These are phyloP conservation scores for Suillus weaverae DNA, from an alignment of 768 basidiomycete genomes.

Conservation along the genomic window DNA sequence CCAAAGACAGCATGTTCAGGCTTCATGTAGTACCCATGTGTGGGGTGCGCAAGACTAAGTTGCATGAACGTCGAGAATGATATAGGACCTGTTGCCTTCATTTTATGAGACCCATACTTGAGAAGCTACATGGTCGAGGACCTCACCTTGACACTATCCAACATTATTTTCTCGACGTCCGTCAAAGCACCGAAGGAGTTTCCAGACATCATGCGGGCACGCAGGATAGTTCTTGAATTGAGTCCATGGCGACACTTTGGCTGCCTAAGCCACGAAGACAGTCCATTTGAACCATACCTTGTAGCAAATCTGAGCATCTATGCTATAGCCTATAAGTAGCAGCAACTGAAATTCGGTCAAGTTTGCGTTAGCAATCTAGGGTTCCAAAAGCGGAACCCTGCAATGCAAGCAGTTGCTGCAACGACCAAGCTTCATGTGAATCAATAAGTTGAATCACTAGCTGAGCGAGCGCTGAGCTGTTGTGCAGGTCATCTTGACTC, in stretches of 20 bases:
- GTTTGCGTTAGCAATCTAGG: neutral
- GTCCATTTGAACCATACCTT: constrained; percentile 1
- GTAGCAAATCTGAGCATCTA: constrained; percentile 11
- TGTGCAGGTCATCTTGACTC: too few species aligned
- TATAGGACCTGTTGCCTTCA: constrained; percentile 84
- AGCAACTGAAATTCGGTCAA: neutral
- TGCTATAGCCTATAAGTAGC: too few species aligned
- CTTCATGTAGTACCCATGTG: constrained; percentile 90
- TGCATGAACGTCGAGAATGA: constrained; percentile 91
- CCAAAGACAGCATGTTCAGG: constrained; percentile 78
- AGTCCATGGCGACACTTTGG: constrained; percentile 4
- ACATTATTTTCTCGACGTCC: constrained; percentile 62
- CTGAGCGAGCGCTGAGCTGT: too few species aligned
- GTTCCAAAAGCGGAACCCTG: neutral
- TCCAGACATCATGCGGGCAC: neutral
- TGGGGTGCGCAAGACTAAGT: constrained; percentile 86
- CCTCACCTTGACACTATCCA: constrained; percentile 70
- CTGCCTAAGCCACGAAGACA: constrained; percentile 12
- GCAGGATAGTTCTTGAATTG: neutral
- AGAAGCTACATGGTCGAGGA: neutral
- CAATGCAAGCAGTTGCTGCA: neutral
- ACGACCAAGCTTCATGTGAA: too few species aligned
- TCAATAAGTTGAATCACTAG: too few species aligned
- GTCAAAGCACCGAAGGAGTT: constrained; percentile 28
- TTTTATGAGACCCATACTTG: neutral